Percentiles rank a stretch among this genome's conserved stretches.
phyloP scores from a whole-genome alignment of 108 stramenopile genomes.

The Skeletonema marinoi region DNA sequence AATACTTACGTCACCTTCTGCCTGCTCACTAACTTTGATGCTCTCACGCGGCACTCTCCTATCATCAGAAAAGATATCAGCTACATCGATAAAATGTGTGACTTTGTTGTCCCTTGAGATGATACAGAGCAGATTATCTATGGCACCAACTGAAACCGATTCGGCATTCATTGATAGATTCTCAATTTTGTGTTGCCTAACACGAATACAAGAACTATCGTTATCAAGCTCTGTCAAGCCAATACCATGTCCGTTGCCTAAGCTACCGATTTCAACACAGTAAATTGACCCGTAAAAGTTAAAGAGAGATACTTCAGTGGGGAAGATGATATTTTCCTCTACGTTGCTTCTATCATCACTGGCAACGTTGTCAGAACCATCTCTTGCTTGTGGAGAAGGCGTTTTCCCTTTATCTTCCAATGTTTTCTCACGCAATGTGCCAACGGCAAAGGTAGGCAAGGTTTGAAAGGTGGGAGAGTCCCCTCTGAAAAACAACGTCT shows the following conservation, averaged over 20 bases:
- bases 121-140: conserved; percentile 41
- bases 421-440: conserved; percentile 25
- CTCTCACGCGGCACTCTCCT: conserved; percentile 14
- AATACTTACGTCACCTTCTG: conserved; percentile 1
- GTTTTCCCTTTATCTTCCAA: neutral
- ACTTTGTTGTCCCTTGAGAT: conserved; percentile 11
- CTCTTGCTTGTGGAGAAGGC: neutral
- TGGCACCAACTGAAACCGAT: conserved; percentile 21
- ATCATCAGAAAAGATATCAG: conserved; percentile 38
- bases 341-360: neutral
- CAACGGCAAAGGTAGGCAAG: conserved; percentile 30
- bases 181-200: conserved; percentile 28
- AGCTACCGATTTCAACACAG: conserved; percentile 37
- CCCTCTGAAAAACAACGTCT: conserved; percentile 29
- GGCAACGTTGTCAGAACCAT: neutral
- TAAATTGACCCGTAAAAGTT: conserved; percentile 31
- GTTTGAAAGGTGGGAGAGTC: conserved; percentile 18
- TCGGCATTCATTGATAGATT: neutral
- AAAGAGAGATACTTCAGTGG: conserved; percentile 30
- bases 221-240: conserved; percentile 34
- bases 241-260: conserved; percentile 25
- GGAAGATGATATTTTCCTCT: conserved; percentile 16
- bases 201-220: conserved; percentile 21
- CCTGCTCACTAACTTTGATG: conserved; percentile 4
- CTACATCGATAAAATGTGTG: conserved; percentile 33